phyloP scores from a whole-genome alignment of 495 filamentous ascomycete species.

The Paragyromitra xinjiangensis region DNA sequence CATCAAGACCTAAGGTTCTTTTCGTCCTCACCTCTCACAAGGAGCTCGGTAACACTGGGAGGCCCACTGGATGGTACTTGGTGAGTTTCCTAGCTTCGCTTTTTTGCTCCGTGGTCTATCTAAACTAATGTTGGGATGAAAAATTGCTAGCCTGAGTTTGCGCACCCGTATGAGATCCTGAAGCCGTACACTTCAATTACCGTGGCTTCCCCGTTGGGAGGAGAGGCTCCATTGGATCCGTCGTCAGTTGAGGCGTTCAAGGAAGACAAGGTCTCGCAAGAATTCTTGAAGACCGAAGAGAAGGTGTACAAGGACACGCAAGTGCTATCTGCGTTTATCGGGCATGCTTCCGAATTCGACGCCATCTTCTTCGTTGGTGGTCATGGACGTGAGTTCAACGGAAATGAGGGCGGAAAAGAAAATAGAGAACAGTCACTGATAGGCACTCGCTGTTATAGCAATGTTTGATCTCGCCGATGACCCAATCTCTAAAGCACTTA shows the following conservation, averaged over 20 bases:
- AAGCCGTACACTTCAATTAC: constrained; percentile 65
- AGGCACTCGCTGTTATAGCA: constrained; percentile 58
- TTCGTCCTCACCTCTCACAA: constrained; percentile 73
- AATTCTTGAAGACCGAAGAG: constrained; percentile 66
- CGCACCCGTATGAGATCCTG: constrained; percentile 73
- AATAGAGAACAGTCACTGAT: background rate
- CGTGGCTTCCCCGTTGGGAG: constrained; percentile 74
- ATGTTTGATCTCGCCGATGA: constrained; percentile 74
- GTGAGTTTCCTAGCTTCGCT: constrained; percentile 58
- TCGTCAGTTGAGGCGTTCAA: constrained; percentile 69
- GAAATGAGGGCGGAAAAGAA: background rate
- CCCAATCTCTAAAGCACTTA: constrained; percentile 64
- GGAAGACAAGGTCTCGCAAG: constrained; percentile 63
- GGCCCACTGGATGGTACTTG: constrained; percentile 73
- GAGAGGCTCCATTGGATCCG: constrained; percentile 73
- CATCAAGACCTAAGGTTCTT: constrained; percentile 67
- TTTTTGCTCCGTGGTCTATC: background rate
- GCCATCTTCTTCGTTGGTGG: constrained; percentile 79
- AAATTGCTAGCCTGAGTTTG: constrained; percentile 69
- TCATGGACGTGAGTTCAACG: constrained; percentile 69
- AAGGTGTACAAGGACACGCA: constrained; percentile 71
- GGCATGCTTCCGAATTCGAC: constrained; percentile 69
- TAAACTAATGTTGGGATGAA: constrained; percentile 9
- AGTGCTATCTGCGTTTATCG: constrained; percentile 64
- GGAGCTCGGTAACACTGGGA: constrained; percentile 64